Conservation (phyloP, 169 alveolate genomes). For the Cytauxzoon felis region DNA sequence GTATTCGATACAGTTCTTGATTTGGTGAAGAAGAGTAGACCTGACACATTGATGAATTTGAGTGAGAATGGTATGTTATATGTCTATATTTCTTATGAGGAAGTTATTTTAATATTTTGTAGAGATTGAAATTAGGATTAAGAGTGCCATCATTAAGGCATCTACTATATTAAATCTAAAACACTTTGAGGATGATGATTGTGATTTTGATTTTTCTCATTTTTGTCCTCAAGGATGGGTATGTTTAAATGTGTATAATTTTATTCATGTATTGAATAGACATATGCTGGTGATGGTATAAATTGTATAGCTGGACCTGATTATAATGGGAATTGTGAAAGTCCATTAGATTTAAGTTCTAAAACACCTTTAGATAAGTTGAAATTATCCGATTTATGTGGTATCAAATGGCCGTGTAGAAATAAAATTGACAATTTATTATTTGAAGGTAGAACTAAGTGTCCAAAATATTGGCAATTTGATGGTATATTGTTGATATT, state of each 20-base stretch:
- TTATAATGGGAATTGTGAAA: slow-evolving; percentile 62
- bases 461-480: slow-evolving; percentile 52
- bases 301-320: slow-evolving; percentile 61
- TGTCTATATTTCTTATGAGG: too few relatives aligned
- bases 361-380: slow-evolving; percentile 62
- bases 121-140: slow-evolving; percentile 57
- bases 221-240: slow-evolving; percentile 76
- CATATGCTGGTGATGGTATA: slow-evolving; percentile 41
- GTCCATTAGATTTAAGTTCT: slow-evolving; percentile 47
- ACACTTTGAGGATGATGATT: slow-evolving; percentile 47
- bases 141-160: slow-evolving; percentile 46
- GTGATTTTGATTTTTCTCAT: slow-evolving; percentile 66
- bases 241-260: slow-evolving; percentile 29
- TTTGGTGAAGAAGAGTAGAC: slow-evolving; percentile 1
- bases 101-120: too few relatives aligned
- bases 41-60: not conserved
- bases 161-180: slow-evolving; percentile 46
- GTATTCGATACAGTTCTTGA: slow-evolving; percentile 15
- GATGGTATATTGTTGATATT: too few relatives aligned
- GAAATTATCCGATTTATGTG: slow-evolving; percentile 52
- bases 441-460: slow-evolving; percentile 34
- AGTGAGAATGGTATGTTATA: slow-evolving; percentile 4
- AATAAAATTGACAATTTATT: slow-evolving; percentile 17
- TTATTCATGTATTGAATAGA: slow-evolving; percentile 15
- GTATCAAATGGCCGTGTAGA: slow-evolving; percentile 68